Evolutionary conservation across 2,329 filamentous ascomycete species (phyloP), one percentile per base, ranked within the genome.

Genomic region (Ceratocystis lukuohia): DNA sequence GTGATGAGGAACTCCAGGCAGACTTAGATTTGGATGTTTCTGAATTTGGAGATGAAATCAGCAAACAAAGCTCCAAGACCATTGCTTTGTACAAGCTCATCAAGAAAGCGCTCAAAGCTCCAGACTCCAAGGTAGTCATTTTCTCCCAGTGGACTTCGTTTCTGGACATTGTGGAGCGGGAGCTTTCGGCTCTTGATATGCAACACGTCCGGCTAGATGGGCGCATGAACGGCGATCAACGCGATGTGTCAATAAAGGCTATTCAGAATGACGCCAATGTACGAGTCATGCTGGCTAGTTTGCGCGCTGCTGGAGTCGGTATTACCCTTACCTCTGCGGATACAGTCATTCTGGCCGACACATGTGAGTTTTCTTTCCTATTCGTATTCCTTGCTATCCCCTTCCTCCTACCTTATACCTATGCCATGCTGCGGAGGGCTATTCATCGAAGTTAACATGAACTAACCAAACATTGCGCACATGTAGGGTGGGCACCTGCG

Each of bases 281-380:
- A 67, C 87, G 84, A 0, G 83, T 96, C 70, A 81, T 96, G 78
- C 85, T 96, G 1, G 91, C 91, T 1, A 91, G 88, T 72, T 77
- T 96, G 53, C 83, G 84, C 6, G 91, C 94, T 5, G 93, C 89
- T 75, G 88, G 87, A 64, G 91, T 96, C 1, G 91, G 91, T 0
- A 80, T 96, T 59, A 96, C 96, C 71, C 82, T 96, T 12, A 89
- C 92, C 0, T 86, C 89, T 0, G 91, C 91, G 0, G 91, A 94
- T 71, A 91, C 91, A 5, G 89, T 95, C 67, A 85, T 96, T 59
- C 79, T 96, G 22, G 84, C 85, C 0, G 91, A 96, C 74, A 88
- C 84, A 68, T 96, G 81, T 80, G 73, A 74, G 79, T 74, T 41
- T 45, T 62, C 1, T 59, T 22, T 17, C 2, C 46, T 25, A n/a